phyloP scores from a whole-genome alignment of 805 yeast genomes.

The Candida argentea region DNA sequence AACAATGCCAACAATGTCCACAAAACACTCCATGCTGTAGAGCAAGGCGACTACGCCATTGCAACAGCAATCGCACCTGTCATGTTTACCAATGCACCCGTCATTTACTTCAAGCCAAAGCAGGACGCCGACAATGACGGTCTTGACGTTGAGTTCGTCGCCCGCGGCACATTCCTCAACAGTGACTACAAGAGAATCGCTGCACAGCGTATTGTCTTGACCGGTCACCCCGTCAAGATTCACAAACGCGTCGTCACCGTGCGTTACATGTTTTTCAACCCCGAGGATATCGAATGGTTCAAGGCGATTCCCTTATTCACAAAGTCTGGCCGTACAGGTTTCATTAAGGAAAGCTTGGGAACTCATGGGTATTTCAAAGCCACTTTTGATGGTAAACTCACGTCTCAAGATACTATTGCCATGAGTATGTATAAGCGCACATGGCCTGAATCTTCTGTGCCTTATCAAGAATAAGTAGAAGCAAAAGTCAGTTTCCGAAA shows the following conservation, averaged over 20 bases:
- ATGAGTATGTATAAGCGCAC: slow-evolving; percentile 90
- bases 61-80: slow-evolving; percentile 89
- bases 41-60: slow-evolving; percentile 55
- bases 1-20: slow-evolving; percentile 77
- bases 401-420: slow-evolving; percentile 87
- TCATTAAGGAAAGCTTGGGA: slow-evolving; percentile 91
- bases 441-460: slow-evolving; percentile 60
- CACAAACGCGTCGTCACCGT: slow-evolving; percentile 88
- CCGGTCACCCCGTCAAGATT: slow-evolving; percentile 93
- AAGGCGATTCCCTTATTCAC: slow-evolving; percentile 89
- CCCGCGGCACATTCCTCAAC: slow-evolving; percentile 83
- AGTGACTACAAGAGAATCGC: slow-evolving; percentile 76
- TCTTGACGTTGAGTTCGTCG: slow-evolving; percentile 52
- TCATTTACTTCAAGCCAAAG: slow-evolving; percentile 62
- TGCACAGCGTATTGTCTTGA: slow-evolving; percentile 80
- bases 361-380: slow-evolving; percentile 98
- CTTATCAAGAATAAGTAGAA: slow-evolving; percentile 18
- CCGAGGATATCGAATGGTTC: slow-evolving; percentile 82
- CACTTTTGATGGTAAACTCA: slow-evolving; percentile 80
- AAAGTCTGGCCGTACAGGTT: slow-evolving; percentile 86
- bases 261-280: slow-evolving; percentile 93
- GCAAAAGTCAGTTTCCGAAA: slow-evolving; percentile 2
- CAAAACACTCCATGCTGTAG: slow-evolving; percentile 75
- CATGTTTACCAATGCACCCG: slow-evolving; percentile 75
- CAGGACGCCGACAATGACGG: slow-evolving; percentile 30